These are phyloP conservation scores for Candida piceae DNA, from an alignment of 805 yeast species.

Conservation along the genomic window DNA sequence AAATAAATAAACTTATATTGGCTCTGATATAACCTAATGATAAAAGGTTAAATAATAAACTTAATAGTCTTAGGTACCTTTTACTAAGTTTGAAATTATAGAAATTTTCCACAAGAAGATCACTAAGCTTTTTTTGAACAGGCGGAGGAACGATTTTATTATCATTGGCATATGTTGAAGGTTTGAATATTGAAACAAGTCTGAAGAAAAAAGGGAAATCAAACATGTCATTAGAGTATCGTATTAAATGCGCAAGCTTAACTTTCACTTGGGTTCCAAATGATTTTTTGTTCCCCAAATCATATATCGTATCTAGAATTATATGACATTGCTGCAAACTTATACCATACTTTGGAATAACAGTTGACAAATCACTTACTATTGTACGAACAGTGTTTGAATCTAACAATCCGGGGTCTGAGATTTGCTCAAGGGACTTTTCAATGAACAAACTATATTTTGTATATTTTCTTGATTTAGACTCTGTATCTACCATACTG, in stretches of 20 bases:
- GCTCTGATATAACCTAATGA: conserved; percentile 25
- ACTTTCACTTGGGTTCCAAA: conserved; percentile 12
- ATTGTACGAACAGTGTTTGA: conserved; percentile 10
- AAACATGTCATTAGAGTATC: conserved; percentile 16
- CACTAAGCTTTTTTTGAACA: conserved; percentile 17
- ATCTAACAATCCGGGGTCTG: no score
- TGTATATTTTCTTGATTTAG: background rate
- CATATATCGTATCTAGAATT: conserved; percentile 17
- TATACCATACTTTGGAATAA: conserved; percentile 24
- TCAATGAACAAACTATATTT: background rate
- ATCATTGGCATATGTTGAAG: conserved; percentile 19
- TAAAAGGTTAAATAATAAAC: conserved; percentile 22
- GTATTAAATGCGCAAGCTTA: conserved; percentile 12
- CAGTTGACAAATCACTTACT: conserved; percentile 15
- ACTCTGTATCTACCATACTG: background rate
- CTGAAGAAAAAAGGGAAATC: conserved; percentile 20
- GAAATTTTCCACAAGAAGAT: conserved; percentile 18
- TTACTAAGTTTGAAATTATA: conserved; percentile 18
- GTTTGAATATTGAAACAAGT: conserved; percentile 18
- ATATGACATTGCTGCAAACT: conserved; percentile 12
- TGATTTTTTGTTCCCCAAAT: conserved; percentile 9
- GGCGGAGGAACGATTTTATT: conserved; percentile 12
- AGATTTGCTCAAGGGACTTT: no score
- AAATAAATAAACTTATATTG: conserved; percentile 16
- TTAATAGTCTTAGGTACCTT: conserved; percentile 15